Base-by-base conservation (phyloP, 306 rosid genomes). In the Quillaja saponaria region DNA sequence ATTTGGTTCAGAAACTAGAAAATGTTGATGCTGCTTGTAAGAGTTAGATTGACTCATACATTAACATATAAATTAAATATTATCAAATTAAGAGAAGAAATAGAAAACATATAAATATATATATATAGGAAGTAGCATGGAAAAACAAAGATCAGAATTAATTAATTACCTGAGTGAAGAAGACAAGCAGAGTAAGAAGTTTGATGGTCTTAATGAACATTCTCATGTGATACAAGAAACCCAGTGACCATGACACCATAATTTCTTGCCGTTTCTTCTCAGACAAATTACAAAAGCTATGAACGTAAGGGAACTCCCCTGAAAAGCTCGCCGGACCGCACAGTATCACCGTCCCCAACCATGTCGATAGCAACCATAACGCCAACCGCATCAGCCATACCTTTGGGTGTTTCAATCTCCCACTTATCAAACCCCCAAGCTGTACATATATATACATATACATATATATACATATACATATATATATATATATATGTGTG, bases 141-240 rank as follows among this genome's bases (percentile, higher is more conserved):
- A n/a, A n/a, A n/a, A n/a, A n/a, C n/a, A n/a, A n/a, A n/a, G n/a
- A n/a, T n/a, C n/a, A n/a, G n/a, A n/a, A n/a, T n/a, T n/a, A n/a
- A n/a, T n/a, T 19, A 20, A 15, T 9, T 71, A 89, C 96, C 90
- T 89, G 96, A 66, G 89, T 80, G 79, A 84, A 89, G 84, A 79
- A 89, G 37, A 68, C 54, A 0, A 76, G 77, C 13, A 76, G 82
- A 54, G 76, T 71, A 72, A 89, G 79, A 42, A 89, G 54, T 68
- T 89, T 89, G 41, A 80, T 3, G 56, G 85, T 48, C 35, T 50
- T 74, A 79, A 62, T 67, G 0, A 86, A 35, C 82, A 84, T 67
- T 13, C 85, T 77, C 0, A 76, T 75, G 13, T 58, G 85, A 37
- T 12, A 44, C 34, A 84, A 50, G 49, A 7, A 78, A 55, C 91